Conservation (phyloP, 495 filamentous ascomycete species). For the Geopyxis carbonaria region DNA sequence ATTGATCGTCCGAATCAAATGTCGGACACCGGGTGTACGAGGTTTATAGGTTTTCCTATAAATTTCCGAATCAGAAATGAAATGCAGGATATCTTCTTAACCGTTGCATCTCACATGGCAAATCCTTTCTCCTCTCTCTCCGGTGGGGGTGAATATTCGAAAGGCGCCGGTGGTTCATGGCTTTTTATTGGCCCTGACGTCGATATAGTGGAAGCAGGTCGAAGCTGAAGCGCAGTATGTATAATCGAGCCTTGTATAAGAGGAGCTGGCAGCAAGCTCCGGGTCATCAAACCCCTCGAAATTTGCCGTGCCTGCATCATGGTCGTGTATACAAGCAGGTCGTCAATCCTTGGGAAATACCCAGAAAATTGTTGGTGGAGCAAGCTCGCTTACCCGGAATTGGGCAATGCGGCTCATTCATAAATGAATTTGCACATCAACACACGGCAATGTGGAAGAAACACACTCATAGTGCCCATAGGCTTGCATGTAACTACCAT, state of each 20-base stretch:
- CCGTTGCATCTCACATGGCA: constrained; percentile 1
- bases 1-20: constrained; percentile 79
- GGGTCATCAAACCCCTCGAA: constrained; percentile 13
- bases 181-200: neutral
- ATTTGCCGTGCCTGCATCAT: constrained; percentile 14
- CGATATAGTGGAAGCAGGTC: neutral
- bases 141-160: constrained; percentile 1
- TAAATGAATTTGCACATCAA: too few species aligned
- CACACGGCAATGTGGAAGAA: too few species aligned
- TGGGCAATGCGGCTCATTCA: too few species aligned
- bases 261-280: neutral
- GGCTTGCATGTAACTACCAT: constrained; percentile 13
- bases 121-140: constrained; percentile 4
- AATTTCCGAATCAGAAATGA: constrained; percentile 20
- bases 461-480: constrained; percentile 10
- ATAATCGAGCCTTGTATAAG: neutral
- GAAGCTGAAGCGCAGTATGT: neutral
- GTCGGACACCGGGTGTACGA: constrained; percentile 80
- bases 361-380: too few species aligned
- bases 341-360: too few species aligned
- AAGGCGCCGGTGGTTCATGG: neutral
- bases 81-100: neutral
- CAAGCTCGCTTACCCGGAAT: too few species aligned
- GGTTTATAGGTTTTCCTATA: constrained; percentile 76
- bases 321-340: too few species aligned